Evolutionary conservation across 2,329 filamentous ascomycete species (phyloP), one percentile per base, ranked within the genome.

Genomic region (Orbilia brochopaga): DNA sequence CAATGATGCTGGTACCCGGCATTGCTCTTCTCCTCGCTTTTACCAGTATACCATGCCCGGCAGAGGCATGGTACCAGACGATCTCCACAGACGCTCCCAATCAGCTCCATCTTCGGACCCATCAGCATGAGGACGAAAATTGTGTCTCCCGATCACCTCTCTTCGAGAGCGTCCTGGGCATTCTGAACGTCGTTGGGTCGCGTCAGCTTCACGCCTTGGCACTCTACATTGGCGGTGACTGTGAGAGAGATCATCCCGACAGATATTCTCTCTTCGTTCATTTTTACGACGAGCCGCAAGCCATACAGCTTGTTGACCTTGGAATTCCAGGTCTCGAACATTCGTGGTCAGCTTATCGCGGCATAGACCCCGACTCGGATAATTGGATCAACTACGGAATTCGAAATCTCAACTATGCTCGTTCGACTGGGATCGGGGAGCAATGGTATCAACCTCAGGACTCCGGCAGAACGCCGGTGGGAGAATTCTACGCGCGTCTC

Each of bases 201-300:
- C 51, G 56, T 7, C 65, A 62, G 37, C 2, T 44, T 8, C 57
- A 53, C 37, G 65, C 46, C 10, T 53, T 58, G 44, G 65, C 42
- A 15, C 62, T 69, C 15, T 69, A 54, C 30, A 35, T 44, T 7
- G 35, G 11, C 17, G n/a, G 17, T 7, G n/a, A 37, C 3, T 69
- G 65, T 17, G 32, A 69, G 6, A 62, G 52, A 48, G 19, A 27
- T 5, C 11, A 52, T 5, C 57, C 65, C 4, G 51, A 57, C 19
- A 24, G 40, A 2, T 69, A 52, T 17, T 69, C 65, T 10, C 46
- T 69, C 0, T 69, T 69, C 19, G 42, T 69, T 0, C 65, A 69
- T 32, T 62, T 46, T 40, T 55, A 57, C 15, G 65, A 69, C 10
- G 10, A 57, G 27, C 56, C 57, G 1, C 15, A 27, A 2, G 58